phyloP scores from a whole-genome alignment of 208 protist species.

The Vickermania ingenoplastis region DNA sequence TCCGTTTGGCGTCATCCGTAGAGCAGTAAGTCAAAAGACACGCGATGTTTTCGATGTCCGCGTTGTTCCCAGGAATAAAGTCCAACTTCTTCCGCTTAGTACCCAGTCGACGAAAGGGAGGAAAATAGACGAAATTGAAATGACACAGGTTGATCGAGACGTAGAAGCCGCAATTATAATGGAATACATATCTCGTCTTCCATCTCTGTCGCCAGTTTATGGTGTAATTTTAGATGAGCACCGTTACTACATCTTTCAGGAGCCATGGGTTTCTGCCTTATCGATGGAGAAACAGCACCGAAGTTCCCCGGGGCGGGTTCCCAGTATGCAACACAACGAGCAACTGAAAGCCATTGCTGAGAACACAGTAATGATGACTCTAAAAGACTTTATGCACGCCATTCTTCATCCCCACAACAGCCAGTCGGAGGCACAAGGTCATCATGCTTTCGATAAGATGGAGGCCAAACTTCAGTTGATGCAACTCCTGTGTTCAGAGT shows the following conservation, averaged over 20 bases:
- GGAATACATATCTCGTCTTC: conserved; percentile 69
- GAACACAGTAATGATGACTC: conserved; percentile 40
- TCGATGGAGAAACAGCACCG: conserved; percentile 30
- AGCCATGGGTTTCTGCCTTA: conserved; percentile 67
- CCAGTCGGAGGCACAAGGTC: background rate
- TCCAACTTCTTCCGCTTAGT: conserved; percentile 27
- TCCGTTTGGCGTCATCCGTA: conserved; percentile 58
- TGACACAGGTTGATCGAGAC: conserved; percentile 38
- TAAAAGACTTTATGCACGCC: conserved; percentile 66
- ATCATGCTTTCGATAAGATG: conserved; percentile 14
- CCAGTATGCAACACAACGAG: background rate
- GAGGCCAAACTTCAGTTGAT: conserved; percentile 48
- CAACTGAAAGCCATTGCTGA: conserved; percentile 27
- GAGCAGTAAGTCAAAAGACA: conserved; percentile 53
- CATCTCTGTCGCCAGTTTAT: conserved; percentile 56
- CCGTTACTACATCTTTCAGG: conserved; percentile 73
- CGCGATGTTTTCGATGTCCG: conserved; percentile 73
- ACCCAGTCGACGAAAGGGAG: conserved; percentile 10
- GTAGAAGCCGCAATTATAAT: conserved; percentile 70
- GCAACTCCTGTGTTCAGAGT: conserved; percentile 52
- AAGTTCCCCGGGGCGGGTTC: background rate
- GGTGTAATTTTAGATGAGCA: conserved; percentile 69
- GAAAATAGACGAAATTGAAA: conserved; percentile 22
- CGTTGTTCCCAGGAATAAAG: conserved; percentile 52
- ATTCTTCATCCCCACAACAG: conserved; percentile 15